A percentile compares a stretch with the other conserved stretches of the same genome.
phyloP scores from a whole-genome alignment of 345 rosid species.

The Gossypium raimondii region DNA sequence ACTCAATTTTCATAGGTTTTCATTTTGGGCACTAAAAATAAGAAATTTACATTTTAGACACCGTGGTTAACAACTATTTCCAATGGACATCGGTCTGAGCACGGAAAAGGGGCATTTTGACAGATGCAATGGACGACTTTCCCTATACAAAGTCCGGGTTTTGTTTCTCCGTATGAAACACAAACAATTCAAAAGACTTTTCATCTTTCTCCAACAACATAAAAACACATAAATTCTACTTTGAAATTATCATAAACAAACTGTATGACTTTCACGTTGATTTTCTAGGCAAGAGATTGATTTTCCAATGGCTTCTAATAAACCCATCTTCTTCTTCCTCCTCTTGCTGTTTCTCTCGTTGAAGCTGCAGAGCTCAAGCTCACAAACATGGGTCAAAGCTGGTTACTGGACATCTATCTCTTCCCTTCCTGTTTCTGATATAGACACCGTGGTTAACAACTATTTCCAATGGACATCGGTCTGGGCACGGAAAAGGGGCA shows the following conservation, averaged over 20 bases:
- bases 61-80: too few species aligned
- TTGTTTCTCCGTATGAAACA: not conserved
- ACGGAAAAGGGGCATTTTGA: too few species aligned
- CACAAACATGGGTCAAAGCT: constrained; percentile 44
- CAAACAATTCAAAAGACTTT: not conserved
- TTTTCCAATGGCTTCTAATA: constrained; percentile 11
- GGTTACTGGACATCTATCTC: constrained; percentile 48
- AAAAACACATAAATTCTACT: not conserved
- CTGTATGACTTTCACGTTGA: not conserved
- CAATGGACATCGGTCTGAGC: too few species aligned
- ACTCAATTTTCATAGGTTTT: too few species aligned
- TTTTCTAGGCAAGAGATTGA: not conserved
- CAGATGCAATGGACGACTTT: too few species aligned
- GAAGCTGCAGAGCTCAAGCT: not conserved
- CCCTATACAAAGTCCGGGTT: not conserved
- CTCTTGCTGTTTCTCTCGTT: not conserved
- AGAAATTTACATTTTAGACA: too few species aligned
- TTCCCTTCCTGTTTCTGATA: too few species aligned
- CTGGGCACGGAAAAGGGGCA: too few species aligned
- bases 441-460: too few species aligned
- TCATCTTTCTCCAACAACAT: not conserved
- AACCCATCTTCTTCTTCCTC: constrained; percentile 8
- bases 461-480: too few species aligned
- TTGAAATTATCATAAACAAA: not conserved
- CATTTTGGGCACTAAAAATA: too few species aligned